phyloP scores from a whole-genome alignment of 805 yeast species.

The Wickerhamomyces tratensis region DNA sequence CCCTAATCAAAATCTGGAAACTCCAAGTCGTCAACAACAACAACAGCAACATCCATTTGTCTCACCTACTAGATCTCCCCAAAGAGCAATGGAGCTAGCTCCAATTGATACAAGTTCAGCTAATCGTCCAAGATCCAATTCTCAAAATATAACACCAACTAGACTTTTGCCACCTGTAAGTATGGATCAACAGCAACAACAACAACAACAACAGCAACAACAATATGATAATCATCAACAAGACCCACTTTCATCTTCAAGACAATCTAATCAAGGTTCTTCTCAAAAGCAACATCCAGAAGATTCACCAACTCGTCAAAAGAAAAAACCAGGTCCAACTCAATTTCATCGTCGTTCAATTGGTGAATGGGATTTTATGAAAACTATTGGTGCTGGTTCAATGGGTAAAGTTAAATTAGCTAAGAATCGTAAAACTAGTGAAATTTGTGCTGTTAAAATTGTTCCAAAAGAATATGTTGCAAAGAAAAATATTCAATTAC shows the following conservation, averaged over 20 bases:
- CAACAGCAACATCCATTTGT: slow-evolving; percentile 1
- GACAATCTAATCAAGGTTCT: slow-evolving; percentile 5
- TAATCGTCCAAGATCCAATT: neutral
- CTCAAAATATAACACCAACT: slow-evolving; percentile 2
- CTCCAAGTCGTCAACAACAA: neutral
- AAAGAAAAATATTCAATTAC: slow-evolving; percentile 61
- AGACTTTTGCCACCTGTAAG: slow-evolving; percentile 11
- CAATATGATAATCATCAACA: neutral
- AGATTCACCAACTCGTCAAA: slow-evolving; percentile 4
- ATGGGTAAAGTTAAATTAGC: slow-evolving; percentile 99
- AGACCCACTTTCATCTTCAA: neutral
- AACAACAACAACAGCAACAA: slow-evolving; percentile 1
- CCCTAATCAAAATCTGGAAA: no score
- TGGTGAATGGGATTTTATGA: slow-evolving; percentile 95
- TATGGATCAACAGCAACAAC: slow-evolving; percentile 2
- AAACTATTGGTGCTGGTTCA: slow-evolving; percentile 96
- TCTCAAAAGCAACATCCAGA: slow-evolving; percentile 5
- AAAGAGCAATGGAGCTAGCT: slow-evolving; percentile 3
- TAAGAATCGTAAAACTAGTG: slow-evolving; percentile 69
- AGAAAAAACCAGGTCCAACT: slow-evolving; percentile 14
- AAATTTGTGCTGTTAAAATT: slow-evolving; percentile 85
- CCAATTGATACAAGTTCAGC: slow-evolving; percentile 4
- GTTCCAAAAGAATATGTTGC: slow-evolving; percentile 82
- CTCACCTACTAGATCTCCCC: slow-evolving; percentile 10
- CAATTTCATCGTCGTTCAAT: slow-evolving; percentile 75